Conservation (phyloP, 257 asterid genomes). For the Solanum clarkiae region DNA sequence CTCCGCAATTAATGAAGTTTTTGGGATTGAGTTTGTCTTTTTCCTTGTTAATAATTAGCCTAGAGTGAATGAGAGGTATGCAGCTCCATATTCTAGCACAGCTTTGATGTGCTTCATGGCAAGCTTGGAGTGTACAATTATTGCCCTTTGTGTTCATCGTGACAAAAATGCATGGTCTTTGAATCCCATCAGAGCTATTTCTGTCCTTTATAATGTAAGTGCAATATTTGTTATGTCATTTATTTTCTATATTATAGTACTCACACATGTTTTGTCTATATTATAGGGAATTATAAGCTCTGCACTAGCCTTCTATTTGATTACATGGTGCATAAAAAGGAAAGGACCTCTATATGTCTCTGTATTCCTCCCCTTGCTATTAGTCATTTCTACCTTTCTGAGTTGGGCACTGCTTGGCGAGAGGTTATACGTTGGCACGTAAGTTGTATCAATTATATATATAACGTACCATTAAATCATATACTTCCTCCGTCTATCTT, state of each 20-base stretch:
- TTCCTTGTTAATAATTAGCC: constrained; percentile 18
- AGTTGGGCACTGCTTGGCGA: constrained; percentile 80
- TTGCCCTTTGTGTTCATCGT: constrained; percentile 42
- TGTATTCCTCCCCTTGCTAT: constrained; percentile 71
- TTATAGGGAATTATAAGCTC: constrained; percentile 61
- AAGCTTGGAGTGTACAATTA: constrained; percentile 48
- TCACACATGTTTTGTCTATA: background rate
- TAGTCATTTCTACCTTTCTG: constrained; percentile 66
- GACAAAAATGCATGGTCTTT: constrained; percentile 55
- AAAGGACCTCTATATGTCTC: constrained; percentile 77
- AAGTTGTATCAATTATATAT: constrained; percentile 1
- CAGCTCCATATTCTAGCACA: constrained; percentile 71
- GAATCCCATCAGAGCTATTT: constrained; percentile 43
- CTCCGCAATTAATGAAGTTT: no score
- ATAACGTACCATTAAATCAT: background rate
- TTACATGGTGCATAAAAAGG: constrained; percentile 63
- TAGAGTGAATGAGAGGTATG: constrained; percentile 34
- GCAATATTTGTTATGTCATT: background rate
- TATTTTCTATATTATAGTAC: background rate
- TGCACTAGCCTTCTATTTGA: constrained; percentile 50
- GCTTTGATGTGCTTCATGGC: constrained; percentile 69
- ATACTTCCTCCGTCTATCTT: no score
- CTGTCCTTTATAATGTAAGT: constrained; percentile 51
- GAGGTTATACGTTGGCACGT: constrained; percentile 52
- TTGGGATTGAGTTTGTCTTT: background rate